A percentile compares a stretch with the other conserved stretches of the same genome.
phyloP scores from a whole-genome alignment of 495 filamentous ascomycete species.

The Friedmanniomyces simplex region DNA sequence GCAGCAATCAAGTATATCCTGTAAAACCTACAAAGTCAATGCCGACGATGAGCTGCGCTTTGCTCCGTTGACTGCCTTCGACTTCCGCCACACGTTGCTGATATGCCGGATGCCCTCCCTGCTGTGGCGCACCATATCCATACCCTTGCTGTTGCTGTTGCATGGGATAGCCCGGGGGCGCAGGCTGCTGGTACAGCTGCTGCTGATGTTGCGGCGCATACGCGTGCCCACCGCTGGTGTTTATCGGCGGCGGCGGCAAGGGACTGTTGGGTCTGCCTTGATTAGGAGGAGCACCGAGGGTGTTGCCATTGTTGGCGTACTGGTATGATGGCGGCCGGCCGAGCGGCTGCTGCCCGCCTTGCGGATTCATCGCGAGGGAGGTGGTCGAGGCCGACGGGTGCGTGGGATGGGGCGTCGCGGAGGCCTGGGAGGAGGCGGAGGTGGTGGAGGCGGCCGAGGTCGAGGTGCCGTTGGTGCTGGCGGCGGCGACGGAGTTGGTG shows the following conservation, averaged over 20 bases:
- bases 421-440: conserved; percentile 21
- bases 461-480: conserved; percentile 14
- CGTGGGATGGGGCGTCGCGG: conserved; percentile 11
- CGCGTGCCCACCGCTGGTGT: conserved; percentile 22
- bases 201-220: conserved; percentile 22
- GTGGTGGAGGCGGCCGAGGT: conserved; percentile 5
- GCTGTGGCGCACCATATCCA: conserved; percentile 4
- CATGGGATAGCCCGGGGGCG: conserved; percentile 28
- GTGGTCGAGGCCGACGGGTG: conserved; percentile 19
- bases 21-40: conserved; percentile 66
- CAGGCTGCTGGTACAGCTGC: conserved; percentile 23
- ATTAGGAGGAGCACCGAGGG: conserved; percentile 20
- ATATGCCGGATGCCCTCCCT: conserved; percentile 6
- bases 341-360: conserved; percentile 15
- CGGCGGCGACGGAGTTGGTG: conserved; percentile 18
- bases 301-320: conserved; percentile 28
- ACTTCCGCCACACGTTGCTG: conserved; percentile 54
- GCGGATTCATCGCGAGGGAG: conserved; percentile 28
- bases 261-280: conserved; percentile 29
- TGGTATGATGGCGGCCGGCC: conserved; percentile 35
- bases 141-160: conserved; percentile 21
- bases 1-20: neutral
- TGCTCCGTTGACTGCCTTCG: conserved; percentile 71
- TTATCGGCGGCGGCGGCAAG: conserved; percentile 28
- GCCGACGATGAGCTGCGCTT: conserved; percentile 69